Percentiles rank a stretch among this genome's conserved stretches.
phyloP scores from a whole-genome alignment of 495 filamentous ascomycete species.

The Annulohypoxylon bovei region DNA sequence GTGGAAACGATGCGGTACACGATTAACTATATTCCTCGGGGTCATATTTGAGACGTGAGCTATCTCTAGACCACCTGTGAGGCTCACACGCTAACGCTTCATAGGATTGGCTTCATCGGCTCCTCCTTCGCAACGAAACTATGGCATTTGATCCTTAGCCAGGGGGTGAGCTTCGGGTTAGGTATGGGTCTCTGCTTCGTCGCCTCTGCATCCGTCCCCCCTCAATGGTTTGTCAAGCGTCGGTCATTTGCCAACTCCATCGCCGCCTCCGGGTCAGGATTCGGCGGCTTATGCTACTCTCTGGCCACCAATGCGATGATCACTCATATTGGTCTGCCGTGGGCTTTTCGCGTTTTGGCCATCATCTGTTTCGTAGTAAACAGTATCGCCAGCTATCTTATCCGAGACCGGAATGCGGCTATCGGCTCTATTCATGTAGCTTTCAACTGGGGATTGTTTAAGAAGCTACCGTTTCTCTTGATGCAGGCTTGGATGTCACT shows the following conservation, averaged over 20 bases:
- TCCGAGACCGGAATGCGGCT: slow-evolving; percentile 74
- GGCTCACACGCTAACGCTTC: not conserved
- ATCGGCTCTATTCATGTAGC: slow-evolving; percentile 69
- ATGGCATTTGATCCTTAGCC: slow-evolving; percentile 80
- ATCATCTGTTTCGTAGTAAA: slow-evolving; percentile 69
- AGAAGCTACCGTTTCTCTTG: slow-evolving; percentile 68
- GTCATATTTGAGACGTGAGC: slow-evolving; percentile 66
- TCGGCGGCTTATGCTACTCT: slow-evolving; percentile 74
- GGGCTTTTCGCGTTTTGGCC: slow-evolving; percentile 76
- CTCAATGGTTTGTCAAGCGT: slow-evolving; percentile 80
- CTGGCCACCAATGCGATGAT: slow-evolving; percentile 69
- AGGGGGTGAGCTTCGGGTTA: slow-evolving; percentile 79
- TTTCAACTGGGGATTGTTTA: slow-evolving; percentile 72
- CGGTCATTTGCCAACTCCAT: slow-evolving; percentile 79
- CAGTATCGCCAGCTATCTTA: slow-evolving; percentile 63
- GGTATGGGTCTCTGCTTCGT: slow-evolving; percentile 84
- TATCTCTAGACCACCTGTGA: not conserved
- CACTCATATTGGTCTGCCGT: slow-evolving; percentile 65
- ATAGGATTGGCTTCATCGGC: slow-evolving; percentile 64
- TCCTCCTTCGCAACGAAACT: slow-evolving; percentile 73
- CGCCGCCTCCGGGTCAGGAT: slow-evolving; percentile 75
- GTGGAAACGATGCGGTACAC: slow-evolving; percentile 59
- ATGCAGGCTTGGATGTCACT: slow-evolving; percentile 75
- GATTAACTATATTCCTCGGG: slow-evolving; percentile 67
- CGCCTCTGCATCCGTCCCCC: slow-evolving; percentile 72